Evolutionary conservation across 2,329 filamentous ascomycete genomes (phyloP).

Genomic region (Ophidiomyces ophidiicola): DNA sequence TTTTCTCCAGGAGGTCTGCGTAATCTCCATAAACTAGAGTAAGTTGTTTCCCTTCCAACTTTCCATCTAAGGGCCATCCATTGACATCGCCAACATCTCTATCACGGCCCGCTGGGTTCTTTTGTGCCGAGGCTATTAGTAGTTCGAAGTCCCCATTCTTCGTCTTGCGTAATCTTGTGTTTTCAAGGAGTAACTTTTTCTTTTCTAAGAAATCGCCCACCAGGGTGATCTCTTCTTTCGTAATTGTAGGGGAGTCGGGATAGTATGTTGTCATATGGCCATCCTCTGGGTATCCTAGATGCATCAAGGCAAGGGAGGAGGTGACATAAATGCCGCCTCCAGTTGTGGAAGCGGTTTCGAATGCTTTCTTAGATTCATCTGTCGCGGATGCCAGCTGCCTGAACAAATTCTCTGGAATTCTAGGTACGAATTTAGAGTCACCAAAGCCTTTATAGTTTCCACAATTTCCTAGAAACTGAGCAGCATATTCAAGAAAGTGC

Average conservation of each 20-base stretch:
- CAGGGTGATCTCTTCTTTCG: slow-evolving; percentile 59
- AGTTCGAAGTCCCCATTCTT: slow-evolving; percentile 55
- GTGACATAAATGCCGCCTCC: slow-evolving; percentile 60
- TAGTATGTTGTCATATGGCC: slow-evolving; percentile 76
- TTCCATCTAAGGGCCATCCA: slow-evolving; percentile 49
- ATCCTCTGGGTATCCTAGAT: slow-evolving; percentile 61
- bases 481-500: slow-evolving; percentile 63
- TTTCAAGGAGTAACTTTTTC: slow-evolving; percentile 59
- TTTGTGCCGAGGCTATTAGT: slow-evolving; percentile 58
- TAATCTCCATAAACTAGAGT: slow-evolving; percentile 66
- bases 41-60: slow-evolving; percentile 54
- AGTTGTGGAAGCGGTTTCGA: slow-evolving; percentile 48
- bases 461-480: slow-evolving; percentile 65
- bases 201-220: slow-evolving; percentile 62
- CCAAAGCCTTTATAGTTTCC: slow-evolving; percentile 85
- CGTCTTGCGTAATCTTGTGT: slow-evolving; percentile 61
- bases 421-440: slow-evolving; percentile 70
- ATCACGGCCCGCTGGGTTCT: slow-evolving; percentile 47
- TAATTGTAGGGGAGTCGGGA: slow-evolving; percentile 61
- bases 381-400: slow-evolving; percentile 50
- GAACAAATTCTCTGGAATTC: slow-evolving; percentile 52
- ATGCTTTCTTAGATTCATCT: slow-evolving; percentile 50
- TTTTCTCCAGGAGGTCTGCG: slow-evolving; percentile 55
- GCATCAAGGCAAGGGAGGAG: slow-evolving; percentile 52
- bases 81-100: slow-evolving; percentile 58